A percentile compares a stretch with the other conserved stretches of the same genome.
phyloP scores from a whole-genome alignment of 2,329 filamentous ascomycete genomes.

The Cadophora malorum region DNA sequence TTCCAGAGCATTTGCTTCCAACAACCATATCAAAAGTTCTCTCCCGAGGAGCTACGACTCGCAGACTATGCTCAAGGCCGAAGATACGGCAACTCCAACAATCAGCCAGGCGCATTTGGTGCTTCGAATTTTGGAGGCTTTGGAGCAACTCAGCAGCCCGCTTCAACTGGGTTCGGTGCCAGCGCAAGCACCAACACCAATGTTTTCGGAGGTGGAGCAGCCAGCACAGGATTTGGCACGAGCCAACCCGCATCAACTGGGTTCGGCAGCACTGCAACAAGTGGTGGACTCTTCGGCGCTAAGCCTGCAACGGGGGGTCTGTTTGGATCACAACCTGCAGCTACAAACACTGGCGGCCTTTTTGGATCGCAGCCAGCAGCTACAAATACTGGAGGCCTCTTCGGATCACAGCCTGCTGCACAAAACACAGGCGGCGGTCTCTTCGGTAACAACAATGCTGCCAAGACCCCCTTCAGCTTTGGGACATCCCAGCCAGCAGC shows the following conservation, averaged over 20 bases:
- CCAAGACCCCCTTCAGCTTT: constrained; percentile 48
- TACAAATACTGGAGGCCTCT: constrained; percentile 34
- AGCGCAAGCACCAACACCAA: constrained; percentile 27
- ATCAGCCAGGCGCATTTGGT: constrained; percentile 81
- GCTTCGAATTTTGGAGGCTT: constrained; percentile 49
- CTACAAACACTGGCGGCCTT: constrained; percentile 39
- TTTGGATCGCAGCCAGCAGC: constrained; percentile 50
- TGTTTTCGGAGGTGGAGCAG: constrained; percentile 20
- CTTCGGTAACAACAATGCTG: constrained; percentile 46
- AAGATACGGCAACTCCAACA: constrained; percentile 81
- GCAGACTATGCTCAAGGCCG: constrained; percentile 90
- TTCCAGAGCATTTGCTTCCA: constrained; percentile 84
- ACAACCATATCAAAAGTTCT: constrained; percentile 86
- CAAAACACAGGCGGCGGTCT: constrained; percentile 47
- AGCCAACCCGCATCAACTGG: constrained; percentile 51
- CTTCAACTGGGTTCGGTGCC: constrained; percentile 56
- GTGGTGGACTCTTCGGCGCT: constrained; percentile 51
- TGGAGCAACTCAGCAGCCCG: constrained; percentile 50
- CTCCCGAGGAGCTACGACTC: constrained; percentile 81
- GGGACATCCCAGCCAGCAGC: constrained; percentile 33
- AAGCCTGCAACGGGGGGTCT: constrained; percentile 47
- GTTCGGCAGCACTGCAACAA: constrained; percentile 52
- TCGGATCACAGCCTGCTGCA: constrained; percentile 43
- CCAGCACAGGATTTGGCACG: constrained; percentile 46
- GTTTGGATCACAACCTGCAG: constrained; percentile 49